A percentile compares a stretch with the other conserved stretches of the same genome.
phyloP scores from a whole-genome alignment of 1,284 basidiomycete genomes.

The Ustilago hordei region DNA sequence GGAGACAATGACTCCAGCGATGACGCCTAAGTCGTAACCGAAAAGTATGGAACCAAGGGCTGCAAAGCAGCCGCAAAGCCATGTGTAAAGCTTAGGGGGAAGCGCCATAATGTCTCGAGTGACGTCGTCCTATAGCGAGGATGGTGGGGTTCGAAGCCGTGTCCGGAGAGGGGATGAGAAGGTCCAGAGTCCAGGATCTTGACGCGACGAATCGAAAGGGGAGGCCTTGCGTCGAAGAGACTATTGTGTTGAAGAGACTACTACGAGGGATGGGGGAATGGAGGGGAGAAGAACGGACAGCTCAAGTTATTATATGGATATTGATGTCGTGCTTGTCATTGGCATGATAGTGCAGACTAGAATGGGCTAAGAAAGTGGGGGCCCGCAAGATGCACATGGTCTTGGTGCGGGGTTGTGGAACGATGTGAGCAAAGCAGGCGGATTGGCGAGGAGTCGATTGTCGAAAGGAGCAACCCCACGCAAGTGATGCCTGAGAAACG shows the following conservation, averaged over 20 bases:
- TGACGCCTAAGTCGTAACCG: constrained; percentile 70
- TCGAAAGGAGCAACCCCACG: no score
- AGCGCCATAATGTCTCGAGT: constrained; percentile 57
- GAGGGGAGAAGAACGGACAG: background rate
- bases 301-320: constrained; percentile 16
- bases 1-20: constrained; percentile 71
- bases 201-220: background rate
- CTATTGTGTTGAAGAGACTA: no score
- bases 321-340: background rate
- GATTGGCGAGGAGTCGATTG: background rate
- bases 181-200: constrained; percentile 4
- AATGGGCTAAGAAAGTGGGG: constrained; percentile 15
- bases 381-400: constrained; percentile 26
- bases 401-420: constrained; percentile 6
- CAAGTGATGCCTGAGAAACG: background rate
- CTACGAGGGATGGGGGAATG: background rate
- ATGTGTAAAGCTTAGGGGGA: constrained; percentile 66
- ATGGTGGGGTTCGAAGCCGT: background rate
- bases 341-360: background rate
- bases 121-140: background rate
- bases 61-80: constrained; percentile 75
- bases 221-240: background rate
- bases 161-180: background rate
- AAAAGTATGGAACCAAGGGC: constrained; percentile 62
- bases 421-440: background rate